Conservation (phyloP, 371 early-diverging fungal species). For the Fennellomyces sp. region DNA sequence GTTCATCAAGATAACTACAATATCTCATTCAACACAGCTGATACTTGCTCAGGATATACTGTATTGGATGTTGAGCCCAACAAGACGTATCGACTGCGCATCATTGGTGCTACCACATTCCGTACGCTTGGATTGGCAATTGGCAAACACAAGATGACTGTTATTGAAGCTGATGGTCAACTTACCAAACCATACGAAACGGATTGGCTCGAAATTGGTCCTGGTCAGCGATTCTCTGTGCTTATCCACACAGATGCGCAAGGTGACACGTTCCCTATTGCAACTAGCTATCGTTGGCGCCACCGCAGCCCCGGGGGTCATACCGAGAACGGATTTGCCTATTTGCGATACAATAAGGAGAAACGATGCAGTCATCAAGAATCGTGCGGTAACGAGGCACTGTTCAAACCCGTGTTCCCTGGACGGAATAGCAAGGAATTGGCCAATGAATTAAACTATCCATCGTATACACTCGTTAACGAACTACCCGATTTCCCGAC, state of each 20-base stretch:
- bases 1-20: constrained; percentile 13
- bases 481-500: constrained; percentile 17
- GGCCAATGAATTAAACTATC: background rate
- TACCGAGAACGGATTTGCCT: constrained; percentile 22
- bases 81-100: constrained; percentile 33
- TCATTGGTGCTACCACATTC: constrained; percentile 36
- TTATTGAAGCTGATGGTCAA: constrained; percentile 45
- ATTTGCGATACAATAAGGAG: constrained; percentile 9
- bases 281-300: constrained; percentile 25
- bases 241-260: constrained; percentile 25
- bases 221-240: constrained; percentile 44
- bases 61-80: constrained; percentile 28
- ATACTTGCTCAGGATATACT: constrained; percentile 26
- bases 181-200: constrained; percentile 25
- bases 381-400: background rate
- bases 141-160: constrained; percentile 27
- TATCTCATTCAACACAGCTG: background rate
- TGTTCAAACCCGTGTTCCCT: constrained; percentile 8
- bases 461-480: background rate
- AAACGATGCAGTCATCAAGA: background rate
- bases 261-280: constrained; percentile 23
- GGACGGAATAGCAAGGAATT: background rate
- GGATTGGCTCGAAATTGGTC: constrained; percentile 29
- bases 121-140: constrained; percentile 33
- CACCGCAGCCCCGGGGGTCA: constrained; percentile 2